Evolutionary conservation across 2,329 filamentous ascomycete genomes (phyloP).

Genomic region (Apiospora hydei): DNA sequence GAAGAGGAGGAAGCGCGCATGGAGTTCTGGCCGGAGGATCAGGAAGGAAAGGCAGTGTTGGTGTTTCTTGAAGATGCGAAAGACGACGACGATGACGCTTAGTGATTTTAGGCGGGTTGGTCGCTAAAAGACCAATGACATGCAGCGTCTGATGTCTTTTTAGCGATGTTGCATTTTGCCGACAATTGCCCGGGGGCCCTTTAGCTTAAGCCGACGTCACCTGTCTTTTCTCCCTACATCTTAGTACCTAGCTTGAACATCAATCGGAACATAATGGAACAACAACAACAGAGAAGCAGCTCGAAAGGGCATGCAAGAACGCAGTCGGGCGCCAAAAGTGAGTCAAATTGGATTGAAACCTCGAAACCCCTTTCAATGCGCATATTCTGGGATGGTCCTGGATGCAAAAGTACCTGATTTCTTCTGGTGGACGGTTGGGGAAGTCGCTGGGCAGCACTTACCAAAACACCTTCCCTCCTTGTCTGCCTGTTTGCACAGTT

Average conservation of each 20-base stretch:
- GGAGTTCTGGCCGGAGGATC: conserved; percentile 10
- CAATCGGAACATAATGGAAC: conserved; percentile 13
- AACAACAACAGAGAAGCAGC: conserved; percentile 4
- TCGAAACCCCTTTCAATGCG: too few relatives aligned
- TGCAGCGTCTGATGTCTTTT: neutral
- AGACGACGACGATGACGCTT: too few relatives aligned
- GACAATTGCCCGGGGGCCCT: conserved; percentile 8
- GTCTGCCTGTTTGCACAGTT: neutral
- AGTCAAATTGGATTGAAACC: neutral
- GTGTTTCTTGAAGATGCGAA: conserved; percentile 8
- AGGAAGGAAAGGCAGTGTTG: neutral
- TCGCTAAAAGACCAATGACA: neutral
- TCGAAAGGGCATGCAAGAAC: conserved; percentile 19
- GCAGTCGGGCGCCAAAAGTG: neutral
- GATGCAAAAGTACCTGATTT: neutral
- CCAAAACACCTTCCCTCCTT: neutral
- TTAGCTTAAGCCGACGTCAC: conserved; percentile 19
- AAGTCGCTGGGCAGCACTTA: neutral
- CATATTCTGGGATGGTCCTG: neutral
- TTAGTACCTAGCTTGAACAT: conserved; percentile 5
- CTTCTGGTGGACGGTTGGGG: neutral
- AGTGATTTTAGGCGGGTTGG: neutral
- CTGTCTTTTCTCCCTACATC: neutral
- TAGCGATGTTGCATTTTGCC: conserved; percentile 13
- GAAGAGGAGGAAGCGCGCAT: neutral